phyloP scores from a whole-genome alignment of 208 protist genomes.

The Trypanosoma mega region DNA sequence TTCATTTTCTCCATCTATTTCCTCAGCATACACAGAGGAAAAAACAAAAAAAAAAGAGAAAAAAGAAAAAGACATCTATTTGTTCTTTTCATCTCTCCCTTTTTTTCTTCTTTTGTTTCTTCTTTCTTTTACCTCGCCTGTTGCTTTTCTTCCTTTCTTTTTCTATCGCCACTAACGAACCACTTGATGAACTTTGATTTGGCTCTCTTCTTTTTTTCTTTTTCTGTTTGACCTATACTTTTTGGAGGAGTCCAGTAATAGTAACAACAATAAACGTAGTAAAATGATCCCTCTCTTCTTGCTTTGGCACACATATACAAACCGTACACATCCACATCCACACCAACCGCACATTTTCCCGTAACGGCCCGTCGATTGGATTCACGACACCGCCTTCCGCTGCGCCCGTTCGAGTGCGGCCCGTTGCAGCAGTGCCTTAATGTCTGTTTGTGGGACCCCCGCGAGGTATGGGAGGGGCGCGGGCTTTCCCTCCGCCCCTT shows the following conservation, averaged over 20 bases:
- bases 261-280: too few species aligned
- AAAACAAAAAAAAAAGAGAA: not conserved
- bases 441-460: conserved; percentile 39
- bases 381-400: conserved; percentile 21
- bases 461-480: conserved; percentile 19
- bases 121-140: not conserved
- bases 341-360: not conserved
- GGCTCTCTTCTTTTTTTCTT: too few species aligned
- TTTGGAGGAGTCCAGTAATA: too few species aligned
- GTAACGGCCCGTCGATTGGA: not conserved
- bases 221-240: too few species aligned
- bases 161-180: not conserved
- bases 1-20: not conserved
- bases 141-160: not conserved
- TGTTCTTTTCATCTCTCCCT: conserved; percentile 3
- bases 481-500: conserved; percentile 12
- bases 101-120: not conserved
- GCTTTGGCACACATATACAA: not conserved
- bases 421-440: conserved; percentile 77
- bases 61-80: conserved; percentile 4
- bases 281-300: too few species aligned
- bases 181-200: not conserved
- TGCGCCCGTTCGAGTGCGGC: conserved; percentile 70
- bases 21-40: not conserved
- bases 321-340: not conserved